Base-by-base conservation (phyloP, 2,329 filamentous ascomycete genomes). In the Acrodontium crateriforme region DNA sequence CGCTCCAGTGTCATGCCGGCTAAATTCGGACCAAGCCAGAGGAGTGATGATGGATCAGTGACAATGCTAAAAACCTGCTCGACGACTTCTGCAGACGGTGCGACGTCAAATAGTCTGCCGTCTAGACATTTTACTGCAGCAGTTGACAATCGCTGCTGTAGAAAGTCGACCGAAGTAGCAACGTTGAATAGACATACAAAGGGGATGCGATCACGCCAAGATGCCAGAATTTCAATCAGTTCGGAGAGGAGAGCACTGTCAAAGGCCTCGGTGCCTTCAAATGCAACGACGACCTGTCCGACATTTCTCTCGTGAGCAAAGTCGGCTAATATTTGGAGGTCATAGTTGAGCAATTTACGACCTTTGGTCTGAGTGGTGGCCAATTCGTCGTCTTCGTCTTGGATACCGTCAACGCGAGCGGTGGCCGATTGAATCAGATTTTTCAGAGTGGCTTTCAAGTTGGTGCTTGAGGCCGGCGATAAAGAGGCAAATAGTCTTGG, bases 211-310 rank as follows among this genome's bases (percentile, higher is more conserved):
- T 79, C 70, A 6, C 71, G 66, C 78, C 81, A 89, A 21, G 66
- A 69, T 36, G 68, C 68, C 34, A 87, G 65, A 4, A 85, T 62
- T 19, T 65, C 62, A 24, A 87, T 66, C 18, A 83, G 47, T 32
- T 87, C 79, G 1, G 73, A 74, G 9, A 91, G 56, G n/a, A 89
- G 54, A 16, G 59, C 59, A 25, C 71, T 71, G 41, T 85, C 80
- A 46, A 89, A 85, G 1, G 76, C 80, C 53, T 89, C 82, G 37
- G 78, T 83, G 45, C 89, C 81, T 49, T 84, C 76, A 34, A 89
- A 73, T 0, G 77, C 72, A 26, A 91, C 60, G 28, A 82, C 66
- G 7, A 87, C 67, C 40, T 72, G 71, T 21, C 66, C 54, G 16
- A 65, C 65, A 14, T 54, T 50, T 19, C 67, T 64, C 6, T 62